Evolutionary conservation across 108 stramenopile genomes (phyloP).

Genomic region (Cyclotella cryptica): DNA sequence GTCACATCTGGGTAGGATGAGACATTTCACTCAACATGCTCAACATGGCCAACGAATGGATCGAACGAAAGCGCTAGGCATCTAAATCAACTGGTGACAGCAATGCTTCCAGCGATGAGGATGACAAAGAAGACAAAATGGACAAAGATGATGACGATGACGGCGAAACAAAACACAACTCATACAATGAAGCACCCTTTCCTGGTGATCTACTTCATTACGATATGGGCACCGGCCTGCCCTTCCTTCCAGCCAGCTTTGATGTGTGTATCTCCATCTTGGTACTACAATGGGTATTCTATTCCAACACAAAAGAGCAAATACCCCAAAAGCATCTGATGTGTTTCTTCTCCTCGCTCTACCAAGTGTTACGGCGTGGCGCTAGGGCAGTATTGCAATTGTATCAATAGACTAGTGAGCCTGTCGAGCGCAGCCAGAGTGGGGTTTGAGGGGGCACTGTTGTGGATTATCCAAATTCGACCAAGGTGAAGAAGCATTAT

Average conservation of each 20-base stretch:
- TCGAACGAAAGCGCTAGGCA: conserved; percentile 67
- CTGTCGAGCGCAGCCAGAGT: conserved; percentile 92
- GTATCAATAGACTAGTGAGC: conserved; percentile 97
- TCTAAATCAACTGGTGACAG: conserved; percentile 14
- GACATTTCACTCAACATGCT: conserved; percentile 98
- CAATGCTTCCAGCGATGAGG: conserved; percentile 21
- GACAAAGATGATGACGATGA: conserved; percentile 45
- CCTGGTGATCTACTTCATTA: conserved; percentile 87
- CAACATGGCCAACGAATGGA: conserved; percentile 91
- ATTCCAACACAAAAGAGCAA: conserved; percentile 91
- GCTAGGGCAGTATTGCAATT: conserved; percentile 98
- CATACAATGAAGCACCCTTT: conserved; percentile 41
- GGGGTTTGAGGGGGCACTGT: conserved; percentile 98
- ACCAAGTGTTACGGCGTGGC: conserved; percentile 90
- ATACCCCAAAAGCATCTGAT: conserved; percentile 88
- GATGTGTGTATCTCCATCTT: conserved; percentile 99
- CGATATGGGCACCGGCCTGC: conserved; percentile 99
- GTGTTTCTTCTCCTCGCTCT: conserved; percentile 96
- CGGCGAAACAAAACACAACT: conserved; percentile 46
- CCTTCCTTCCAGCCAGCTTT: conserved; percentile 98
- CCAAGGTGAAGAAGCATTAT: conserved; percentile 99
- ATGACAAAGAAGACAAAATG: conserved; percentile 32
- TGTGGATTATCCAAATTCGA: conserved; percentile 99
- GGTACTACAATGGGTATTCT: conserved; percentile 99
- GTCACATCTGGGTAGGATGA: conserved; percentile 97